phyloP scores from a whole-genome alignment of 495 filamentous ascomycete species.

The Rostrohypoxylon terebratum region DNA sequence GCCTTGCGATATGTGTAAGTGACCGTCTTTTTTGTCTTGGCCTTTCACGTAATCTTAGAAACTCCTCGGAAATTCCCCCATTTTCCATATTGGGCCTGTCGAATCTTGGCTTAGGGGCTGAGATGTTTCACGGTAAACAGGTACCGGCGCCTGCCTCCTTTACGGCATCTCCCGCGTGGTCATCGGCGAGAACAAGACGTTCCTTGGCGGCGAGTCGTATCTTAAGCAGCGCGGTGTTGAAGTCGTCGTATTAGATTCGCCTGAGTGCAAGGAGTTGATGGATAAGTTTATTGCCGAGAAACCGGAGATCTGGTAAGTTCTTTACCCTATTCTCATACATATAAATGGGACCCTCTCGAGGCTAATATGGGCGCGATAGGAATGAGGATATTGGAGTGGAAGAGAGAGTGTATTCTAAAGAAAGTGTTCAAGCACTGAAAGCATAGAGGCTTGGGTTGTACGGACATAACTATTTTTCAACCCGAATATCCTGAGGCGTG shows the following conservation, averaged over 20 bases:
- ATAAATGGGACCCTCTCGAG: not conserved
- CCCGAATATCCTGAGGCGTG: no score
- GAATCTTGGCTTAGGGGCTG: not conserved
- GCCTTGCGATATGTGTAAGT: constrained; percentile 86
- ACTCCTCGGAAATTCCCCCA: not conserved
- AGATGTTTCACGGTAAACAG: constrained; percentile 5
- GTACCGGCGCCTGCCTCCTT: constrained; percentile 79
- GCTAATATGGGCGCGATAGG: constrained; percentile 57
- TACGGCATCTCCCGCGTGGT: constrained; percentile 85
- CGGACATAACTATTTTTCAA: no score
- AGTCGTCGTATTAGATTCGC: constrained; percentile 76
- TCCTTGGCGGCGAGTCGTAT: constrained; percentile 81
- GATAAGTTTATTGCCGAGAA: constrained; percentile 79
- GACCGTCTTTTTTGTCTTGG: not conserved
- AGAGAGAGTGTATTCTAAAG: constrained; percentile 58
- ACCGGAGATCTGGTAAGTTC: constrained; percentile 77
- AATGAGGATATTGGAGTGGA: constrained; percentile 81
- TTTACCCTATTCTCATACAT: constrained; percentile 7
- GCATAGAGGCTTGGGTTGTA: not conserved
- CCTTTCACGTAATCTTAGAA: not conserved
- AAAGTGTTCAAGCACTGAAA: constrained; percentile 28
- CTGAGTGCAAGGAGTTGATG: constrained; percentile 80
- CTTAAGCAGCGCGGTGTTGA: constrained; percentile 78
- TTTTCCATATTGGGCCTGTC: not conserved
- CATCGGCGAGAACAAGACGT: constrained; percentile 85